Percentiles rank a stretch among this genome's conserved stretches.
Evolutionary conservation across 805 yeast species (phyloP).

Genomic region (Monosporozyma yasuniensis): DNA sequence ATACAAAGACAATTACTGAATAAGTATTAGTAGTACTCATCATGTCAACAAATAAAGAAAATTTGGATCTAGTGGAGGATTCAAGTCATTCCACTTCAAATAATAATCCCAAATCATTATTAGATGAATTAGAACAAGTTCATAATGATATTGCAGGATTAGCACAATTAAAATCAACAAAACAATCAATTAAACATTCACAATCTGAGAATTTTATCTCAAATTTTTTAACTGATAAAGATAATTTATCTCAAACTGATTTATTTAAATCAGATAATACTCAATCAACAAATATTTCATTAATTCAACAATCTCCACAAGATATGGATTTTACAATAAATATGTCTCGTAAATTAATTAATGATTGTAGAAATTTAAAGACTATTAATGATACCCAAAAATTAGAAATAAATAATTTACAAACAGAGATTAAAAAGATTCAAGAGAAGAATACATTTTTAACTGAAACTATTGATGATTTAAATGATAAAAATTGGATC

Average conservation of each 20-base stretch:
- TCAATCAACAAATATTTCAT: constrained; percentile 20
- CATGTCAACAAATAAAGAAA: not conserved
- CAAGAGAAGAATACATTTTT: constrained; percentile 6
- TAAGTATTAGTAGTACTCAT: no score
- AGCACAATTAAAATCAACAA: not conserved
- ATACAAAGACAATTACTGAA: no score
- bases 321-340: constrained; percentile 69
- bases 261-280: constrained; percentile 14
- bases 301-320: constrained; percentile 26
- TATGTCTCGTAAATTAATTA: constrained; percentile 58
- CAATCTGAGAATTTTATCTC: constrained; percentile 1
- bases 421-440: constrained; percentile 4
- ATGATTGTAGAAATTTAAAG: constrained; percentile 61
- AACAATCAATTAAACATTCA: not conserved
- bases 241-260: constrained; percentile 43
- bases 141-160: not conserved
- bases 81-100: not conserved
- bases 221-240: constrained; percentile 31
- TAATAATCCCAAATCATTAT: not conserved
- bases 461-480: constrained; percentile 35
- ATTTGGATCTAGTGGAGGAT: not conserved
- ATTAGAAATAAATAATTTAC: constrained; percentile 3
- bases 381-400: constrained; percentile 46
- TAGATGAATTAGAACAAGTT: constrained; percentile 1
- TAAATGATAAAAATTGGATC: constrained; percentile 58